Base-by-base conservation (phyloP, 805 yeast genomes). In the Torulaspora indica region DNA sequence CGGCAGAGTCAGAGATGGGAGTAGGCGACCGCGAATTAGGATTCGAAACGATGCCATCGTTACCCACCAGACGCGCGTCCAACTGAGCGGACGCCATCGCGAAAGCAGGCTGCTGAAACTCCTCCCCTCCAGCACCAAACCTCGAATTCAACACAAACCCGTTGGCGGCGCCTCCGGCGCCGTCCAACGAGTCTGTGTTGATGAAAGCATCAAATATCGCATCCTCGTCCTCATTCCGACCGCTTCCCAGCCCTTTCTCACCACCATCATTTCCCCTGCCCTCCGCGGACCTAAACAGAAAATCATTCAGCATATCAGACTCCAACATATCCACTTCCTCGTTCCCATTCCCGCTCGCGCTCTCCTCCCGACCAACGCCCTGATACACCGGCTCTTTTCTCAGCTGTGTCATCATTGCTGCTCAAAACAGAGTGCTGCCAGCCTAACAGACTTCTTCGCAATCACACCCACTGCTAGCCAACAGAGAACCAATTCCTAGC, bases 261-360 rank as follows among this genome's bases (percentile, higher is more conserved):
- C 29, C 27, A 14, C 25, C 46, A 24, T 38, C 42, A 31, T 23
- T 25, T 14, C 12, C 20, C 22, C 35, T 17, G 13, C 40, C 31
- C n/a, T 40, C 43, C 15, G 36, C 34, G 18, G 49, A 13, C 25
- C 38, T 40, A 24, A 56, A 51, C 47, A 57, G 47, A 33, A 60
- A 56, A 7, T 55, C 60, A 20, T 61, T 61, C 46, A 61, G 48
- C 17, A 62, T 43, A 34, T 62, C 67, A 5, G 54, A 42, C 24
- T 57, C 61, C 28, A 51, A 32, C 45, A 51, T 42, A 15, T 46
- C 48, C 28, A 47, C 39, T 13, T 51, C 54, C 10, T 43, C 46
- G 8, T 29, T 31, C 5, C 23, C 22, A 20, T 17, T 13, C 17
- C 14, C 27, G 3, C 24, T 9, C 18, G 32, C 35, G 17, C 25